A percentile compares a stretch with the other conserved stretches of the same genome.
phyloP scores from a whole-genome alignment of 169 alveolate species.

The Eimeria praecox region DNA sequence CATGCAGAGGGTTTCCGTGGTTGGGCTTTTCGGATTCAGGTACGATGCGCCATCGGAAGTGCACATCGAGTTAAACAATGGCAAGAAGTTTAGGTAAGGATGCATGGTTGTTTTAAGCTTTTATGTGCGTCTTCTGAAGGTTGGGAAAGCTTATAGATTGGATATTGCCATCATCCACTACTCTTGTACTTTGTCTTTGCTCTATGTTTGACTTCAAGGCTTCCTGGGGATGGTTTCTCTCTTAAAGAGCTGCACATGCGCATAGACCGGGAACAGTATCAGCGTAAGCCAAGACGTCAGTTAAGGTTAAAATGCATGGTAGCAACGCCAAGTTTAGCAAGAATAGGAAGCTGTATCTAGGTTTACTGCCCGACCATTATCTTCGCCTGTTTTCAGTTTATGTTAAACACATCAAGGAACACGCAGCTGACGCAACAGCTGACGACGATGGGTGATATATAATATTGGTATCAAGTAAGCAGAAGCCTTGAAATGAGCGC shows the following conservation, averaged over 20 bases:
- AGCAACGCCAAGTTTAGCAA: not conserved
- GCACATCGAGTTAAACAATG: slow-evolving; percentile 37
- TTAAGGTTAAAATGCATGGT: not conserved
- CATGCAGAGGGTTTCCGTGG: not conserved
- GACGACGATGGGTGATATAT: slow-evolving; percentile 32
- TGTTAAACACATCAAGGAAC: slow-evolving; percentile 66
- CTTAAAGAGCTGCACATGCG: slow-evolving; percentile 72
- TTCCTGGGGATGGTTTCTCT: slow-evolving; percentile 48
- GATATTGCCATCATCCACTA: not conserved
- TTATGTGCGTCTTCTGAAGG: not conserved
- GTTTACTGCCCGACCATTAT: not conserved
- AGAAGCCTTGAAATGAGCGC: not conserved
- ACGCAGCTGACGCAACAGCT: slow-evolving; percentile 63
- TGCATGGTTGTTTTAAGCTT: not conserved
- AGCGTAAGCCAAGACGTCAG: slow-evolving; percentile 42
- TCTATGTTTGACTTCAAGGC: not conserved
- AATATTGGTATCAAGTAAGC: not conserved
- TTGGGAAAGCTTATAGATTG: not conserved
- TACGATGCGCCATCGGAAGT: slow-evolving; percentile 71
- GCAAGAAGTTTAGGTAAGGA: slow-evolving; percentile 61
- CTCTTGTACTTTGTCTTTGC: not conserved
- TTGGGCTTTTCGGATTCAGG: not conserved
- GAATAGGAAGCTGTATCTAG: not conserved
- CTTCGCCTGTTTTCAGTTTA: slow-evolving; percentile 27
- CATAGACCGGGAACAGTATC: slow-evolving; percentile 65